phyloP scores from a whole-genome alignment of 2,329 filamentous ascomycete species.

The Aspergillus pseudoglaucus region DNA sequence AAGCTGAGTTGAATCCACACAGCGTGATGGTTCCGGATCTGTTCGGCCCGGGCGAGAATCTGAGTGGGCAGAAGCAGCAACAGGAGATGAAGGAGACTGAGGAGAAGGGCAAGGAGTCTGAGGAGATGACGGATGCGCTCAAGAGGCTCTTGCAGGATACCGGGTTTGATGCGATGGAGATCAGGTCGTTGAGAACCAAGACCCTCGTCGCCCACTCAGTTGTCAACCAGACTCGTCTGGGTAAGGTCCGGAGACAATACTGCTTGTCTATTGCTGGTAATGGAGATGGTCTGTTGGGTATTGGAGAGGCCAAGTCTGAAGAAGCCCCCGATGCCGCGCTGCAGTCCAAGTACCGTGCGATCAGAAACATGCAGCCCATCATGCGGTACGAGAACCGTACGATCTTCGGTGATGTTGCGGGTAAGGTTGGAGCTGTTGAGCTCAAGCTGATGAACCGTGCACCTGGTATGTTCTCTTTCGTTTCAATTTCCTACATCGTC shows the following conservation, averaged over 20 bases:
- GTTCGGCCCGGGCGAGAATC: conserved; percentile 38
- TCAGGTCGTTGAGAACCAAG: conserved; percentile 58
- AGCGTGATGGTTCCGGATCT: conserved; percentile 47
- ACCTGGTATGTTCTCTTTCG: conserved; percentile 60
- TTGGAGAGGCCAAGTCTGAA: conserved; percentile 83
- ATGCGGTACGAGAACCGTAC: conserved; percentile 86
- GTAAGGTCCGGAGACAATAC: conserved; percentile 77
- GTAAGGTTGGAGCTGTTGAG: conserved; percentile 81
- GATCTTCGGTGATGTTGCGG: conserved; percentile 75
- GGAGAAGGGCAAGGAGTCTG: conserved; percentile 21
- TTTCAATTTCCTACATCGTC: conserved; percentile 1
- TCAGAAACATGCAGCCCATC: conserved; percentile 90
- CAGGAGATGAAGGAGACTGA: conserved; percentile 22
- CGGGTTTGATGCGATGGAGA: conserved; percentile 44
- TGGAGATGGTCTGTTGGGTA: conserved; percentile 72
- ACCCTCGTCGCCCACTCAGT: conserved; percentile 67
- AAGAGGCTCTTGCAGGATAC: conserved; percentile 52
- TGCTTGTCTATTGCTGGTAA: conserved; percentile 80
- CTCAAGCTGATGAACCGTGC: conserved; percentile 76
- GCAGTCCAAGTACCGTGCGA: conserved; percentile 73
- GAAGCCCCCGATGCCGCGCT: conserved; percentile 61
- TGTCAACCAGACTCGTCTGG: conserved; percentile 89
- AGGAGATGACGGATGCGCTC: conserved; percentile 35
- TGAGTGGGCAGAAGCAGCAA: conserved; percentile 23
- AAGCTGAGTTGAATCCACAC: conserved; percentile 44